Conservation (phyloP, 2,329 filamentous ascomycete genomes). For the Dothideomycetes sp. region DNA sequence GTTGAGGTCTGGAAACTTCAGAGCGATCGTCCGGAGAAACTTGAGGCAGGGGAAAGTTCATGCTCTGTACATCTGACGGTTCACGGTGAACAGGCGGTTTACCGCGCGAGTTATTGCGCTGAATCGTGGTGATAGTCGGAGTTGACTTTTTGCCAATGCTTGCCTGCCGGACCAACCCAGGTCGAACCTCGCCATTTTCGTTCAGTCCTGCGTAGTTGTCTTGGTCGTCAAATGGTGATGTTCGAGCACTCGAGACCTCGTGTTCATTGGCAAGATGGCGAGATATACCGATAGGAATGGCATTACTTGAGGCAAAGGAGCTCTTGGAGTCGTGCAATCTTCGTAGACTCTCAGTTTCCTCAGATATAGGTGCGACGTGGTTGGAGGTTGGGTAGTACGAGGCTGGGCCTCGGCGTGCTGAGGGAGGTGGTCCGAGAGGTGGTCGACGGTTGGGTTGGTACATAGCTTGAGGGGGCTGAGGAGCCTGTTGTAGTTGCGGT, state of each 20-base stretch:
- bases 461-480: constrained; percentile 20
- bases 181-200: constrained; percentile 25
- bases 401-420: constrained; percentile 37
- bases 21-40: constrained; percentile 2
- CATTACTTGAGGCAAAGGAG: constrained; percentile 41
- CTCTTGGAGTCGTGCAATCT: constrained; percentile 27
- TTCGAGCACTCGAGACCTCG: background rate
- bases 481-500: constrained; percentile 18
- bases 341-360: constrained; percentile 34
- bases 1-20: background rate
- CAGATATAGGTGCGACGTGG: constrained; percentile 40
- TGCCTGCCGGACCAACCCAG: constrained; percentile 37
- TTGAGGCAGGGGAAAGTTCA: background rate
- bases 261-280: constrained; percentile 17
- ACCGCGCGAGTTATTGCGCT: constrained; percentile 31
- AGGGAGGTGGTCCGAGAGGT: constrained; percentile 40
- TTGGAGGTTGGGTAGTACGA: constrained; percentile 41
- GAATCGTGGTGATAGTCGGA: constrained; percentile 40
- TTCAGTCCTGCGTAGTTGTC: constrained; percentile 3
- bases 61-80: background rate
- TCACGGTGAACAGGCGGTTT: background rate
- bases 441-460: constrained; percentile 28
- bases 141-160: constrained; percentile 40
- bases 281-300: constrained; percentile 34
- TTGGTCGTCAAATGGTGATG: constrained; percentile 13